Conservation (phyloP, 768 basidiomycete genomes). For the Rickenella mellea region DNA sequence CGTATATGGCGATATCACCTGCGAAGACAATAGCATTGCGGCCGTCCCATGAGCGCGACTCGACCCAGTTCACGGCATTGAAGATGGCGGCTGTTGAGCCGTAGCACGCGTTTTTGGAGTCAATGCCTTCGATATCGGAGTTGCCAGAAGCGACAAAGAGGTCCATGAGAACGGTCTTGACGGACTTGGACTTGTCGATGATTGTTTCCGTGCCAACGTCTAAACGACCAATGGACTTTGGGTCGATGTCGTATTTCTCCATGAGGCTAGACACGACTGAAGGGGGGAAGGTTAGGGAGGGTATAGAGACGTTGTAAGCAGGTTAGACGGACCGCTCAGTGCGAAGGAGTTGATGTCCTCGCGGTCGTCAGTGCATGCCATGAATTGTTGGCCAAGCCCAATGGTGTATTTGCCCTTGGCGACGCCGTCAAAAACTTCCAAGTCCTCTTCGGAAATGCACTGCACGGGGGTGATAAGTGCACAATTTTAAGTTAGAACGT, state of each 20-base stretch:
- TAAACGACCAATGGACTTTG: constrained; percentile 91
- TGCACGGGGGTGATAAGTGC: constrained; percentile 18
- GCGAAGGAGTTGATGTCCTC: constrained; percentile 99
- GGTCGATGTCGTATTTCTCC: constrained; percentile 92
- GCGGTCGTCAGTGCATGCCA: constrained; percentile 98
- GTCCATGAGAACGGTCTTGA: constrained; percentile 98
- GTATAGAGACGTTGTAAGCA: constrained; percentile 1
- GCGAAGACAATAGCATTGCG: constrained; percentile 94
- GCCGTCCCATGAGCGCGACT: constrained; percentile 94
- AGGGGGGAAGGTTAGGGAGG: not conserved
- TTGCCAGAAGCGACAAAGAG: constrained; percentile 90
- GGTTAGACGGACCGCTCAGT: constrained; percentile 61
- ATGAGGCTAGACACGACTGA: constrained; percentile 83
- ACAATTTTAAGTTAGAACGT: not conserved
- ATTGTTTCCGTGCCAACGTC: constrained; percentile 99
- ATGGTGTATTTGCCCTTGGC: constrained; percentile 97
- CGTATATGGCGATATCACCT: constrained; percentile 97
- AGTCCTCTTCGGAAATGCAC: constrained; percentile 93
- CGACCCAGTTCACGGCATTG: constrained; percentile 98
- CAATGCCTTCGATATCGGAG: constrained; percentile 96
- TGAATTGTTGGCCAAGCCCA: constrained; percentile 94
- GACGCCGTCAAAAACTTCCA: constrained; percentile 92
- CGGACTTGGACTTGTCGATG: constrained; percentile 98
- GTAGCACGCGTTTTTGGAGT: constrained; percentile 99
- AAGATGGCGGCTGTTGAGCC: constrained; percentile 97